phyloP scores from a whole-genome alignment of 139 green algal genomes.

The Coelastrella sp. region DNA sequence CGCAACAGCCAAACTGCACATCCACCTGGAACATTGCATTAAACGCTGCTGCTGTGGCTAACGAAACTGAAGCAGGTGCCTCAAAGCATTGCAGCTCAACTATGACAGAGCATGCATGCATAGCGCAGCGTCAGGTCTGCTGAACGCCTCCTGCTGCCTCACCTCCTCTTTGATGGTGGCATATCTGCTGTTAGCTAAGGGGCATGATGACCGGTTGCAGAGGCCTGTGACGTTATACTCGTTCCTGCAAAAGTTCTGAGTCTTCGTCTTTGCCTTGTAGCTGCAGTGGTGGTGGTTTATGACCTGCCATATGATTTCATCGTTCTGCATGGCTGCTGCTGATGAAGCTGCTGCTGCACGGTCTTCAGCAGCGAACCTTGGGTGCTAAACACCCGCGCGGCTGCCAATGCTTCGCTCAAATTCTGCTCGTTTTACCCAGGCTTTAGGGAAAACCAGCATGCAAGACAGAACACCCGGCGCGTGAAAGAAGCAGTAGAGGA shows the following conservation, averaged over 20 bases:
- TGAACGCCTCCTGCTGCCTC: not conserved
- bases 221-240: slow-evolving; percentile 99
- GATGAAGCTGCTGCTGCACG: not conserved
- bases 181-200: slow-evolving; percentile 97
- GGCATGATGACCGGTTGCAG: slow-evolving; percentile 93
- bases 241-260: slow-evolving; percentile 98
- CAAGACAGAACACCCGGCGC: too few species aligned
- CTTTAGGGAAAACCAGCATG: too few species aligned
- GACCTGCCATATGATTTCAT: slow-evolving; percentile 95
- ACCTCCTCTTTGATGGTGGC: slow-evolving; percentile 89
- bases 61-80: too few species aligned
- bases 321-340: slow-evolving; percentile 81
- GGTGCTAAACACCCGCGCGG: too few species aligned
- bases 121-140: not conserved
- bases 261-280: slow-evolving; percentile 94
- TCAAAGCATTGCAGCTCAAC: too few species aligned
- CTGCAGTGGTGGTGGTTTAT: slow-evolving; percentile 97
- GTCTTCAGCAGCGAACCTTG: not conserved
- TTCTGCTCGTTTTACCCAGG: too few species aligned
- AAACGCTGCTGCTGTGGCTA: not conserved
- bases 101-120: not conserved
- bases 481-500: too few species aligned
- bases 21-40: too few species aligned
- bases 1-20: too few species aligned
- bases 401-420: too few species aligned